Conservation (phyloP, 1,139 yeast species). For the Maudiozyma humilis region DNA sequence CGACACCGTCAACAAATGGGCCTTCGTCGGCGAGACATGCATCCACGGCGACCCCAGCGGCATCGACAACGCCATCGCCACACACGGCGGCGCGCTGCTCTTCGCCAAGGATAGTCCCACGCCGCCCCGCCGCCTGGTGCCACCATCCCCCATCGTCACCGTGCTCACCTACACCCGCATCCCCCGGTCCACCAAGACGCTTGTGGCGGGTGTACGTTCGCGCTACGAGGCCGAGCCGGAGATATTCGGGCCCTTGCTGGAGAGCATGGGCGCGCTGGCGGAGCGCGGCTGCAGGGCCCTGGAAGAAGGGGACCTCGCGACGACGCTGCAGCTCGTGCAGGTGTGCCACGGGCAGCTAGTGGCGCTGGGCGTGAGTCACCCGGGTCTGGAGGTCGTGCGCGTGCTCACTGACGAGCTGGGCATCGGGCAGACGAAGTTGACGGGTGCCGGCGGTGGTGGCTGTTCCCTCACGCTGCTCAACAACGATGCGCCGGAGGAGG, state of each 20-base stretch:
- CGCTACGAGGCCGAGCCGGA: slow-evolving; percentile 47
- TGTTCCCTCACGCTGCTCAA: slow-evolving; percentile 84
- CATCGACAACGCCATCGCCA: slow-evolving; percentile 92
- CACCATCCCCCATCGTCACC: slow-evolving; percentile 38
- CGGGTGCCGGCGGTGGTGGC: slow-evolving; percentile 99
- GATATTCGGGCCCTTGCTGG: slow-evolving; percentile 51
- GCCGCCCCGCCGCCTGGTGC: slow-evolving; percentile 16
- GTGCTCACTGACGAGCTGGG: slow-evolving; percentile 49
- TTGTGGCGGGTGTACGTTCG: slow-evolving; percentile 69
- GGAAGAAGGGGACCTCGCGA: slow-evolving; percentile 23
- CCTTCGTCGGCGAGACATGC: slow-evolving; percentile 88
- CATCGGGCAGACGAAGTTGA: slow-evolving; percentile 83
- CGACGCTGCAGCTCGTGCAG: slow-evolving; percentile 58
- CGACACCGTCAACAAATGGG: slow-evolving; percentile 71
- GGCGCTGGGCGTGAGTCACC: slow-evolving; percentile 88
- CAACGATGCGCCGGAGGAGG: slow-evolving; percentile 39
- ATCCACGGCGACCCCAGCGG: slow-evolving; percentile 97
- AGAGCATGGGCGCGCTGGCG: slow-evolving; percentile 64
- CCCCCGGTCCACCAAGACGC: slow-evolving; percentile 77
- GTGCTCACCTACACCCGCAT: slow-evolving; percentile 76
- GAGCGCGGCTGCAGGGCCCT: slow-evolving; percentile 5
- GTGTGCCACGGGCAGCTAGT: slow-evolving; percentile 84
- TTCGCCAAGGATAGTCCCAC: slow-evolving; percentile 46
- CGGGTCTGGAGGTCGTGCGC: slow-evolving; percentile 67
- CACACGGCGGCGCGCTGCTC: slow-evolving; percentile 92